These are phyloP conservation scores for Crucihimalaya himalaica DNA, from an alignment of 345 rosid species.

Conservation along the genomic window DNA sequence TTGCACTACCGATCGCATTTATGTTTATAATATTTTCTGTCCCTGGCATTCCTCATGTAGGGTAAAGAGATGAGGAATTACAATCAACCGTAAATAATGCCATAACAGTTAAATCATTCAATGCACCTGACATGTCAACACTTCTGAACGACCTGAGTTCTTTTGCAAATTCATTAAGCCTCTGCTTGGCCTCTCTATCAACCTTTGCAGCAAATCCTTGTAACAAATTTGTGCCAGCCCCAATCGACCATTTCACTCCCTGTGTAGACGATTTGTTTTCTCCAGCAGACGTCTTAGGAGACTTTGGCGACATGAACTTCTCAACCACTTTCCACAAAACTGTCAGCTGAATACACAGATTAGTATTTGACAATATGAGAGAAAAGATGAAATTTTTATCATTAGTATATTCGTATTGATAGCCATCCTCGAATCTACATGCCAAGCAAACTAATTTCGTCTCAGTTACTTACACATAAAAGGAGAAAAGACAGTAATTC, in stretches of 20 bases:
- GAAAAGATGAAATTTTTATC: constrained; percentile 7
- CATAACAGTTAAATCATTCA: constrained; percentile 5
- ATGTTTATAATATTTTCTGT: not conserved
- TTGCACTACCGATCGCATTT: not conserved
- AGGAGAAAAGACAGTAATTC: not conserved
- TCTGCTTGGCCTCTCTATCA: constrained; percentile 73
- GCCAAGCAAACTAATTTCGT: not conserved
- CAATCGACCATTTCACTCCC: constrained; percentile 77
- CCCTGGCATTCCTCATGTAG: not conserved
- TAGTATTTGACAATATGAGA: constrained; percentile 43
- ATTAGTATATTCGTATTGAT: not conserved
- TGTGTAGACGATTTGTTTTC: constrained; percentile 52
- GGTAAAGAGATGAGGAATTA: not conserved
- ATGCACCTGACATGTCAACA: constrained; percentile 95
- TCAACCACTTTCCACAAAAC: constrained; percentile 92
- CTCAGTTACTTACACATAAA: not conserved
- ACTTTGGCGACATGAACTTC: constrained; percentile 62
- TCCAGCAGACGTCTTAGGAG: constrained; percentile 41
- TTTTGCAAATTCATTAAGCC: constrained; percentile 80
- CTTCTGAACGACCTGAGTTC: constrained; percentile 71
- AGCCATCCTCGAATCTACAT: not conserved
- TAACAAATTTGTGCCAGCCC: constrained; percentile 72
- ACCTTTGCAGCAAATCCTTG: constrained; percentile 66
- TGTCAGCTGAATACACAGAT: constrained; percentile 83
- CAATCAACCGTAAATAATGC: not conserved